phyloP scores from a whole-genome alignment of 805 yeast genomes.

The Candida maris region DNA sequence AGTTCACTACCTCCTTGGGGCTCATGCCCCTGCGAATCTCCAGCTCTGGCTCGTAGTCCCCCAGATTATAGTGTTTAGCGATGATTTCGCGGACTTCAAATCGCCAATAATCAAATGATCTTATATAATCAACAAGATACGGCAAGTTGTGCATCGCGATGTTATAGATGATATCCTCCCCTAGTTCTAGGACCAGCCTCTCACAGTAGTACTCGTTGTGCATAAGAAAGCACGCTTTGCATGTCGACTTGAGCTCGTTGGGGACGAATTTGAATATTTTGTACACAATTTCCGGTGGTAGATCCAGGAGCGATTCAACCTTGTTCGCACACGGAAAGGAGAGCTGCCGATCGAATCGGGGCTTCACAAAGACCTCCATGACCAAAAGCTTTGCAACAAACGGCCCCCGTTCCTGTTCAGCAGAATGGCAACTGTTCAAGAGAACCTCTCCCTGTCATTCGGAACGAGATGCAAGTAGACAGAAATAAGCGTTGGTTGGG shows the following conservation, averaged over 20 bases:
- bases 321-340: constrained; percentile 3
- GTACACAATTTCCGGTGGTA: constrained; percentile 30
- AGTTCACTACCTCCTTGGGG: constrained; percentile 21
- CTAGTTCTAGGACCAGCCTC: constrained; percentile 30
- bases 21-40: constrained; percentile 12
- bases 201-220: constrained; percentile 48
- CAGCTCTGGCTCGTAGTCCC: constrained; percentile 18
- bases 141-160: constrained; percentile 24
- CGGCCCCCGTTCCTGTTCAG: too few relatives aligned
- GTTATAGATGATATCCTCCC: constrained; percentile 20
- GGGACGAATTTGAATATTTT: constrained; percentile 28
- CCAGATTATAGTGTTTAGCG: constrained; percentile 18
- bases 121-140: constrained; percentile 27
- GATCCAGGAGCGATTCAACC: constrained; percentile 17
- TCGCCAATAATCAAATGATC: constrained; percentile 36
- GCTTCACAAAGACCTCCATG: constrained; percentile 9
- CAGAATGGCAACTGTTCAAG: too few relatives aligned
- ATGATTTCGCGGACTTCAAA: constrained; percentile 23
- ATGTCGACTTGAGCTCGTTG: constrained; percentile 28
- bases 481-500: too few relatives aligned
- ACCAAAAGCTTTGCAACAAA: too few relatives aligned
- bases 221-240: constrained; percentile 38
- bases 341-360: background rate
- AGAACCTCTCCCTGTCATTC: too few relatives aligned
- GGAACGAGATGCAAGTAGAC: too few relatives aligned